Base-by-base conservation (phyloP, 257 asterid genomes). In the Sherardia arvensis region DNA sequence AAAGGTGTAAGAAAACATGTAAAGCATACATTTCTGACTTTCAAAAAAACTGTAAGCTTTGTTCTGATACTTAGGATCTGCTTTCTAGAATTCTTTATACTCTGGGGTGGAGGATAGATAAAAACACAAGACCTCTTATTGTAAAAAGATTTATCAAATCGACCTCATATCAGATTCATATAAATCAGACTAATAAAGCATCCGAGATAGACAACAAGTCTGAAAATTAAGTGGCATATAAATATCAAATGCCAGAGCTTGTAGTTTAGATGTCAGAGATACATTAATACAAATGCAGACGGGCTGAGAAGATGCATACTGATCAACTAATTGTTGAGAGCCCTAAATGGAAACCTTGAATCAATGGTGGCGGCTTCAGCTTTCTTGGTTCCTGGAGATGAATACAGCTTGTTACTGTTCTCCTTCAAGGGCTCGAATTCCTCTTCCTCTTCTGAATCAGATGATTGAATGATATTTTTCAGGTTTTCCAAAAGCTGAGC, bases 281-380 rank as follows among this genome's bases (percentile, higher is more conserved):
- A 43, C 51, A 43, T 17, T 43, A 3, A 14, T 17, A 43, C 51
- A 43, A 4, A 43, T 43, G 20, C 7, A 43, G 51, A 43, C 49
- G 15, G 51, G 51, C 51, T 43, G 20, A 43, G 17, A 49, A 49
- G 25, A 49, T 49, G 2, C 25, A 20, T 45, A 54, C 68, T 23
- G 65, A 26, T 21, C 26, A 32, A 53, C 60, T 76, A 76, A 70
- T 29, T 69, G 86, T 88, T 85, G 76, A 89, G 69, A 69, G 87
- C 70, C 79, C 87, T 84, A 63, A 92, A 73, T 20, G 95, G 96
- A 26, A 85, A 81, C 67, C 96, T 78, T 66, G 75, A 86, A 49
- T 79, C 88, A 73, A 32, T 59, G 38, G 66, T 68, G 60, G 67
- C 79, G 55, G 68, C 80, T 76, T 83, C 96, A 61, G 62, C 81